Evolutionary conservation across 83 land plant genomes (phyloP), one percentile per base, ranked within the genome.

Genomic region (Diphasiastrum complanatum): DNA sequence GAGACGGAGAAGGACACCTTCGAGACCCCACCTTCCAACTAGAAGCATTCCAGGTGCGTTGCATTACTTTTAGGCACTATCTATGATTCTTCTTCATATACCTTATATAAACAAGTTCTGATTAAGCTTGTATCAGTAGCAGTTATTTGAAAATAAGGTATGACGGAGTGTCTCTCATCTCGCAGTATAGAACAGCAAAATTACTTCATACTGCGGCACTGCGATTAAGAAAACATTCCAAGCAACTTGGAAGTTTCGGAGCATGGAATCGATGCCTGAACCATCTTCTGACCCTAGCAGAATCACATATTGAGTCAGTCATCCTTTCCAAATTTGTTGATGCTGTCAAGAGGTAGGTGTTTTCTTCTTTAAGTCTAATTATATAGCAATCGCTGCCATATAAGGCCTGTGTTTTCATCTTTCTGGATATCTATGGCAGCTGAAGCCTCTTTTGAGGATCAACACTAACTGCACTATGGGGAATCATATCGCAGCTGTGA

Each of bases 241-340:
- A 88, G 63, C 87, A 72, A 35, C 84, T 87, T 51, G 97, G 97
- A 2, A 72, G 80, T 62, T 92, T 92, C 79, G 87, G 84, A 63
- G 98, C 91, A 20, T 92, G 98, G 98, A 93, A 93, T 54, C 67
- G 86, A 70, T 85, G 96, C 70, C 69, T 93, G 35, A 93, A 93
- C 64, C 99, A 89, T 70, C 80, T 93, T 2, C 64, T 93, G 35
- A 88, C 85, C 23, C 83, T 92, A 52, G 98, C 96, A 5, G 98
- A 92, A 72, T 92, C 98, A 28, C 96, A 92, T 61, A 88, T 92
- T 69, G 98, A 88, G 63, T 78, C 98, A 0, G 91, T 92, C 41
- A 81, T 92, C 48, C 86, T 92, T 49, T 85, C 81, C 16, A 88
- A 78, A 38, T 92, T 92, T 59, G 81, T 83, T 41, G 84, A 83